A percentile compares a stretch with the other conserved stretches of the same genome.
Conservation (phyloP, 495 filamentous ascomycete genomes). For the Physcia stellaris region DNA sequence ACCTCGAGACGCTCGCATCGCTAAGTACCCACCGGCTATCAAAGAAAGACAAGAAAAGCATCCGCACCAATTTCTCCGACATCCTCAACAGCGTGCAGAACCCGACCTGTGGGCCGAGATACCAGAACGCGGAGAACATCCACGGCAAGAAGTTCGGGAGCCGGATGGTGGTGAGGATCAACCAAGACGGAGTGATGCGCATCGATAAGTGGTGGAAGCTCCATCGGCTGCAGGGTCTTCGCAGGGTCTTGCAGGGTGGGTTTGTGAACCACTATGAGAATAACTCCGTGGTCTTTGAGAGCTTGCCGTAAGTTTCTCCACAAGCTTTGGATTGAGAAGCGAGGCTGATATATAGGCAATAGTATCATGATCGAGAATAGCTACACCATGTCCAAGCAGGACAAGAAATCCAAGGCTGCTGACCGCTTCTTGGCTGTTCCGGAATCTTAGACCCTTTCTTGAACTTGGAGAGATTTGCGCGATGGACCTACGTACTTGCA, state of each 20-base stretch:
- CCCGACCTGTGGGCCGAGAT: conserved; percentile 56
- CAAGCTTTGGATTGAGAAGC: neutral
- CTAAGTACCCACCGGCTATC: conserved; percentile 51
- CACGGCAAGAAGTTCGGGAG: conserved; percentile 63
- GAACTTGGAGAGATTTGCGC: too few species aligned
- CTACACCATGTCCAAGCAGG: neutral
- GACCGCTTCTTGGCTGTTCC: too few species aligned
- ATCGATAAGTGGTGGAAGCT: conserved; percentile 92
- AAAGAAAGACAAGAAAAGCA: conserved; percentile 53
- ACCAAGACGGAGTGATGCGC: conserved; percentile 54
- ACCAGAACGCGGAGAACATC: conserved; percentile 57
- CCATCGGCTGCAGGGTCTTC: conserved; percentile 59
- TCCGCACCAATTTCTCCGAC: conserved; percentile 68
- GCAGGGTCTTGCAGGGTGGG: conserved; percentile 65
- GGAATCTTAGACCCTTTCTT: too few species aligned
- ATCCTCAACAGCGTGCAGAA: conserved; percentile 76
- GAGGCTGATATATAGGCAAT: neutral
- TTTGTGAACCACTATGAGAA: conserved; percentile 68
- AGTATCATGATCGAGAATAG: conserved; percentile 12
- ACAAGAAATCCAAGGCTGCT: too few species aligned
- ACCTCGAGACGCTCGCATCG: conserved; percentile 54
- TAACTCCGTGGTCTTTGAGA: conserved; percentile 68
- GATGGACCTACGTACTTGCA: too few species aligned
- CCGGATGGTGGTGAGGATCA: conserved; percentile 61
- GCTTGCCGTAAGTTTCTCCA: conserved; percentile 36